Base-by-base conservation (phyloP, 805 yeast species). In the Saitoella complicata region DNA sequence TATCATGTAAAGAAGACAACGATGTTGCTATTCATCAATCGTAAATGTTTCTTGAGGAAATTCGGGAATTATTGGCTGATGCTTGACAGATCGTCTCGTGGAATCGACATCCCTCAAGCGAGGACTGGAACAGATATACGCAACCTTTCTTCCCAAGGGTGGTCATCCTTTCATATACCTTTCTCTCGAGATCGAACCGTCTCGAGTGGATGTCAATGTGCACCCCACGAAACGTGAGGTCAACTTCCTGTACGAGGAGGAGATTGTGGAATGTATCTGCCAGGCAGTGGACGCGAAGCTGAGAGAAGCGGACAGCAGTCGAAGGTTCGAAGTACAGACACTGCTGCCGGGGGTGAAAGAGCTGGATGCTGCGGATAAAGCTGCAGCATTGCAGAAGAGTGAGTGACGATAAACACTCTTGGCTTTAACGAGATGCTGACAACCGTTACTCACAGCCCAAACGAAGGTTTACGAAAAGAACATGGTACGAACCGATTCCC, bases 211-310 rank as follows among this genome's bases (percentile, higher is more conserved):
- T 58, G 97, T 91, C 10, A 91, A 91, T 57, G 78, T 91, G 9
- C 98, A 91, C 57, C 98, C 98, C 0, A 88, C 97, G 0, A 91
- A 91, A 53, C 70, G 88, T 47, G 96, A 88, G 54, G 96, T 91
- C 2, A 60, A 93, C 38, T 86, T 91, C 57, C 63, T 91, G 34
- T 61, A 76, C 58, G 96, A 91, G 54, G 91, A 80, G 39, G 96
- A 87, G 56, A 85, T 91, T 13, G 71, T 83, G 7, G 85, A 78
- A 37, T 53, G 56, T 34, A 67, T 87, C 1, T 67, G 78, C 32
- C 58, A 60, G 0, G 53, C 59, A 5, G 56, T 86, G 1, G 78
- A 75, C 45, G 63, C 59, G 4, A 57, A 64, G 2, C 64, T 91
- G 31, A 62, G 73, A 1, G 64, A 65, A 3, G 67, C 75, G 5